phyloP scores from a whole-genome alignment of 208 protist species.

The Trypanosoma scelopori region DNA sequence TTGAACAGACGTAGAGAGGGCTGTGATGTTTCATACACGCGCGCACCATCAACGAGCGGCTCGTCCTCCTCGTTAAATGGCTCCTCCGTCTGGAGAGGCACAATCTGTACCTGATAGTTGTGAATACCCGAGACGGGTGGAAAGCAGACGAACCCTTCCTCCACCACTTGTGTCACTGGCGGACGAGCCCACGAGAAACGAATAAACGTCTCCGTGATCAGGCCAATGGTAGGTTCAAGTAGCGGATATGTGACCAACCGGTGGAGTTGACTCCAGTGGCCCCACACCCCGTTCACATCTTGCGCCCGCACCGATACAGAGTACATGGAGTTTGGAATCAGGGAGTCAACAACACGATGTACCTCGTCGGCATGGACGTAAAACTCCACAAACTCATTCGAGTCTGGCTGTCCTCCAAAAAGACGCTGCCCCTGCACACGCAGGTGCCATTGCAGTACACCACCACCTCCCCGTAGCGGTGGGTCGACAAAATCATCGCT shows the following conservation, averaged over 20 bases:
- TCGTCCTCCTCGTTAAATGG: slow-evolving; percentile 81
- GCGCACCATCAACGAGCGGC: slow-evolving; percentile 76
- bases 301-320: slow-evolving; percentile 73
- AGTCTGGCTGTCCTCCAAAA: slow-evolving; percentile 64
- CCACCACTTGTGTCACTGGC: slow-evolving; percentile 10
- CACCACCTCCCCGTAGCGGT: slow-evolving; percentile 59
- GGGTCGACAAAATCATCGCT: slow-evolving; percentile 32
- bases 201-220: slow-evolving; percentile 85
- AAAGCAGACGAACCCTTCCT: slow-evolving; percentile 63
- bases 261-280: slow-evolving; percentile 77
- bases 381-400: slow-evolving; percentile 60
- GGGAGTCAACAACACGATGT: slow-evolving; percentile 47
- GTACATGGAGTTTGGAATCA: slow-evolving; percentile 75
- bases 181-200: slow-evolving; percentile 77
- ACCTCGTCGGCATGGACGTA: slow-evolving; percentile 47
- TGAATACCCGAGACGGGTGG: slow-evolving; percentile 65
- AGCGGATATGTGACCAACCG: slow-evolving; percentile 74
- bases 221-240: slow-evolving; percentile 57
- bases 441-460: slow-evolving; percentile 82
- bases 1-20: slow-evolving; percentile 77
- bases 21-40: slow-evolving; percentile 91
- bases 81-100: slow-evolving; percentile 60
- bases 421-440: slow-evolving; percentile 70
- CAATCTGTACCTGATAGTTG: slow-evolving; percentile 89
- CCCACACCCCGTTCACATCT: slow-evolving; percentile 78